Percentiles rank a stretch among this genome's conserved stretches.
These are phyloP conservation scores for Oxytropis ochrocephala DNA, from an alignment of 306 rosid genomes.

Conservation along the genomic window DNA sequence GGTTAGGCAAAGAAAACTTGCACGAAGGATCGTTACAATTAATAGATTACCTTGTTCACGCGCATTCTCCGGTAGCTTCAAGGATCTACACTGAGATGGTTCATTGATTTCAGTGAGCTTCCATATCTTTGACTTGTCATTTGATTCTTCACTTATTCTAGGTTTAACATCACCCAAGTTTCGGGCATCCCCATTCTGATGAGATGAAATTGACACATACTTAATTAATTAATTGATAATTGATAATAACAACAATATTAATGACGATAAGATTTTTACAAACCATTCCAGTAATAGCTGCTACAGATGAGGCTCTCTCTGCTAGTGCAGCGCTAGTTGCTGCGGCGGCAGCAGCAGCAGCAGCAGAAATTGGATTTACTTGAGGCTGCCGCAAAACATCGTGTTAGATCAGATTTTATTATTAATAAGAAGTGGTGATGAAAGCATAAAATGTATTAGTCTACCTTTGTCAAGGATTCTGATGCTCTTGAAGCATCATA, in stretches of 20 bases:
- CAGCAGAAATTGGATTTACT: conserved; percentile 77
- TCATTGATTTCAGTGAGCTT: conserved; percentile 93
- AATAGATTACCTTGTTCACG: conserved; percentile 58
- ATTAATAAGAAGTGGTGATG: not conserved
- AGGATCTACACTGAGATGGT: conserved; percentile 81
- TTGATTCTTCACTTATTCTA: conserved; percentile 86
- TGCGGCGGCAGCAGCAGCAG: conserved; percentile 41
- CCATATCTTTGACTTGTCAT: conserved; percentile 98
- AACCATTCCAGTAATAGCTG: conserved; percentile 83
- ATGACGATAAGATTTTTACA: conserved; percentile 17
- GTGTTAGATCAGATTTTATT: not conserved
- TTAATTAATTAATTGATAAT: too few relatives aligned
- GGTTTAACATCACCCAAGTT: conserved; percentile 93
- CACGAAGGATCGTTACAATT: not conserved
- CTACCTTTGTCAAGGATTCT: conserved; percentile 82
- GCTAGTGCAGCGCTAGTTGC: conserved; percentile 66
- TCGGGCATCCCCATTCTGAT: conserved; percentile 82
- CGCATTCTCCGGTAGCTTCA: conserved; percentile 88
- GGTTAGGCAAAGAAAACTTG: conserved; percentile 1
- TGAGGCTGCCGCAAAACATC: conserved; percentile 55
- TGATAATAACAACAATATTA: too few relatives aligned
- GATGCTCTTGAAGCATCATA: conserved; percentile 76
- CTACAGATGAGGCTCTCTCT: conserved; percentile 74
- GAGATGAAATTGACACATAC: conserved; percentile 18
- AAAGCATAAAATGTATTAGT: conserved; percentile 1